Base-by-base conservation (phyloP, 1,139 yeast genomes). In the Spathaspora sp. region DNA sequence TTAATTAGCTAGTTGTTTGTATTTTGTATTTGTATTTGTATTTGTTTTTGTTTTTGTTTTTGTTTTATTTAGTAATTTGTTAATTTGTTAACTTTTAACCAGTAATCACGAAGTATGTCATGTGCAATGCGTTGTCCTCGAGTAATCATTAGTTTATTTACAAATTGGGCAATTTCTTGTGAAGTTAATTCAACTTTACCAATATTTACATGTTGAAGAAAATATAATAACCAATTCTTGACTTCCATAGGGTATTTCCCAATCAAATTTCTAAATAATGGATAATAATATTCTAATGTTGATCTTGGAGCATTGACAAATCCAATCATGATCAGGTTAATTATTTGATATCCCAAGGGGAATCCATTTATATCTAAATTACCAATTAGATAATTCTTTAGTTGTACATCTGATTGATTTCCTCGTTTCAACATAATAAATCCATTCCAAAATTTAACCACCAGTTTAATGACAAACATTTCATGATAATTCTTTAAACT, bases 121-220 rank as follows among this genome's bases (percentile, higher is more conserved):
- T 77, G 74, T 1, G 85, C 84, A 44, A 75, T 73, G 47, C 89
- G 67, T 38, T 78, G 80, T 0, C 95, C 95, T 51, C 90, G 71
- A 0, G 89, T 80, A 7, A 82, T 48, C 64, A 83, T 61, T 15
- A 88, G 55, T 60, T 81, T 82, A 46, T 75, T 78, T 4, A 82
- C 60, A 52, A 86, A 80, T 2, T 66, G 56, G 7, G 68, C 67
- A 46, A 60, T 58, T 9, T 47, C 49, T 23, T 33, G 27, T 15
- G 26, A 23, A n/a, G 24, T 29, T 11, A 51, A 42, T 15, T 24
- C 29, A 1, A 39, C 50, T 39, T 70, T 58, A 26, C 55, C 57
- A 7, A 41, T 9, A 4, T 37, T 8, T 15, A 11, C 26, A 18
- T 49, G 11, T 7, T 42, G 34, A 7, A 48, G 39, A 3, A 46